These are phyloP conservation scores for Corinectria fuckeliana DNA, from an alignment of 2,329 filamentous ascomycete species.

Conservation along the genomic window DNA sequence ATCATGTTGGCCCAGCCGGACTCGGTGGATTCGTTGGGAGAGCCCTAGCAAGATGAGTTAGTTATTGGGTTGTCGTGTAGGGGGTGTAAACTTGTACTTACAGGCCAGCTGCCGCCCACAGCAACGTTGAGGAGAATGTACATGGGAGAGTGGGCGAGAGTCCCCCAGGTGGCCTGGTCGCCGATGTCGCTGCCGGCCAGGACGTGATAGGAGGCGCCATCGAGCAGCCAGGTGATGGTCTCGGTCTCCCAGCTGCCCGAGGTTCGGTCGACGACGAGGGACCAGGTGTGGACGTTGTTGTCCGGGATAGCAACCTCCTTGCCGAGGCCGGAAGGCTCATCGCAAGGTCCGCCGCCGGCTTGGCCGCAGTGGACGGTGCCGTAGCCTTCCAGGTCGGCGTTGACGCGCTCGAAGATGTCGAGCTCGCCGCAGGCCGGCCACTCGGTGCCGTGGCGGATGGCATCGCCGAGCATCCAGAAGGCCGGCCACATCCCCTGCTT, in stretches of 20 bases:
- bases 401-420: slow-evolving; percentile 58
- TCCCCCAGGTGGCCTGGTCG: slow-evolving; percentile 51
- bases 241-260: slow-evolving; percentile 52
- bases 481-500: slow-evolving; percentile 61
- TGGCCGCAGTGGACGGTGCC: slow-evolving; percentile 57
- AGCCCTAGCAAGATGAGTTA: slow-evolving; percentile 35
- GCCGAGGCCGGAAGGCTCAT: slow-evolving; percentile 53
- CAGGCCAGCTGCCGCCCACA: slow-evolving; percentile 53
- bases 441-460: slow-evolving; percentile 51
- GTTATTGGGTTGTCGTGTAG: not conserved
- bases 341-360: slow-evolving; percentile 53
- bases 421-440: slow-evolving; percentile 60
- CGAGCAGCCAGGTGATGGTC: slow-evolving; percentile 56
- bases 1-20: slow-evolving; percentile 50
- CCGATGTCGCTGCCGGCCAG: slow-evolving; percentile 51
- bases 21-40: slow-evolving; percentile 43
- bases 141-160: slow-evolving; percentile 50
- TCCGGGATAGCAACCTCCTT: slow-evolving; percentile 48
- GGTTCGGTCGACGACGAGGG: slow-evolving; percentile 54
- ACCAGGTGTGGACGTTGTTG: slow-evolving; percentile 57
- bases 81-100: slow-evolving; percentile 32
- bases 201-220: slow-evolving; percentile 52
- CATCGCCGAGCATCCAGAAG: slow-evolving; percentile 59
- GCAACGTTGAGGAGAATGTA: slow-evolving; percentile 58
- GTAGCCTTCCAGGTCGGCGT: slow-evolving; percentile 52